phyloP scores from a whole-genome alignment of 163 green algal genomes.

The Scenedesmus sp. region DNA sequence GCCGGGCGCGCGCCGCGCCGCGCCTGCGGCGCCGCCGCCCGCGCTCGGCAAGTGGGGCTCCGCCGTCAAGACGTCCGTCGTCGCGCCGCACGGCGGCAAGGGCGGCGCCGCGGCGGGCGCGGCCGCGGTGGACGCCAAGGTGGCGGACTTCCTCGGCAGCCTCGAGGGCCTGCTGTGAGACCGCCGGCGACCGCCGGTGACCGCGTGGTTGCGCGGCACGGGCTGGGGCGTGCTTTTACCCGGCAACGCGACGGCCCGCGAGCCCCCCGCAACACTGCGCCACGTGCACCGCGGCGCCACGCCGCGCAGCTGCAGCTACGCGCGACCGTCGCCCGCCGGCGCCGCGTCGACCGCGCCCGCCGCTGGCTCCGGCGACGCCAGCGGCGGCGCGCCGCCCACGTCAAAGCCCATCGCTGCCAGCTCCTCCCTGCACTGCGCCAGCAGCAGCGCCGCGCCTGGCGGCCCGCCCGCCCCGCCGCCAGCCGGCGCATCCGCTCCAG shows the following conservation, averaged over 20 bases:
- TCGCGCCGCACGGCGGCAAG: neutral
- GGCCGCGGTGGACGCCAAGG: conserved; percentile 8
- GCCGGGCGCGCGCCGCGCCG: neutral
- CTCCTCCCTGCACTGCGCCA: conserved; percentile 16
- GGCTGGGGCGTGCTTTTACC: neutral
- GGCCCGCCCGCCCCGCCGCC: too few relatives aligned
- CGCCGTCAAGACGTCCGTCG: neutral
- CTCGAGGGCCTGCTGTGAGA: conserved; percentile 43
- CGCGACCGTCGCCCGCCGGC: too few relatives aligned
- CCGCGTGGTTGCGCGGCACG: conserved; percentile 21
- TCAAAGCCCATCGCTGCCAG: conserved; percentile 5
- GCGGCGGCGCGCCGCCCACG: neutral
- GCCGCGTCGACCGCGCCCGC: too few relatives aligned
- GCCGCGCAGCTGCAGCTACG: too few relatives aligned
- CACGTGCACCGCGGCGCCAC: too few relatives aligned
- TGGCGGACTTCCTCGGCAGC: conserved; percentile 39
- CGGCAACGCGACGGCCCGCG: too few relatives aligned
- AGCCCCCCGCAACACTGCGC: too few relatives aligned
- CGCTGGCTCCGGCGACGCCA: too few relatives aligned
- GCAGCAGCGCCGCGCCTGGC: too few relatives aligned
- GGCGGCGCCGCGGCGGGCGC: neutral
- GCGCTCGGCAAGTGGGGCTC: conserved; percentile 12
- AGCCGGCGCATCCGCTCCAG: too few relatives aligned
- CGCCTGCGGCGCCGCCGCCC: neutral
- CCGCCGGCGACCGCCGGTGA: too few relatives aligned